These are phyloP conservation scores for Cryptosporidium andersoni DNA, from an alignment of 169 alveolate species.

Conservation along the genomic window DNA sequence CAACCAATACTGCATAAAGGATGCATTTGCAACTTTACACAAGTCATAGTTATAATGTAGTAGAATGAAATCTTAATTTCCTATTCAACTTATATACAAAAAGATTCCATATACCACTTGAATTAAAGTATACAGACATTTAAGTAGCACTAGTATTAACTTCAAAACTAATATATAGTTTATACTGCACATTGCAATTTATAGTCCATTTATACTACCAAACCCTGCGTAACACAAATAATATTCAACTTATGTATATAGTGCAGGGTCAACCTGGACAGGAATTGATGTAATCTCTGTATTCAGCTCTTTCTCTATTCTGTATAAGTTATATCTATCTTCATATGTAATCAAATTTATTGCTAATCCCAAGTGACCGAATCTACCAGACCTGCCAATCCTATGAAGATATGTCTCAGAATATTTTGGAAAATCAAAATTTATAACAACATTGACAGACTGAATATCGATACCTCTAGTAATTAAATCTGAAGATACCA, in stretches of 20 bases:
- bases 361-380: conserved; percentile 97
- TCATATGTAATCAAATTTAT: conserved; percentile 94
- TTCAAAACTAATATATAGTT: too few relatives aligned
- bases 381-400: conserved; percentile 98
- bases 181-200: too few relatives aligned
- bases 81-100: too few relatives aligned
- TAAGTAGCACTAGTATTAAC: too few relatives aligned
- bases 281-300: conserved; percentile 99
- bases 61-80: too few relatives aligned
- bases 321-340: conserved; percentile 89
- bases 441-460: conserved; percentile 98
- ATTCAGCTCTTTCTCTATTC: conserved; percentile 95
- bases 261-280: conserved; percentile 87
- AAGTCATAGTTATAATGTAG: too few relatives aligned
- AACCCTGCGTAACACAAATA: background rate
- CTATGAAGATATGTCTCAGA: conserved; percentile 96
- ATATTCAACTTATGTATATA: conserved; percentile 80
- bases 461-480: conserved; percentile 99
- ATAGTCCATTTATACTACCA: background rate
- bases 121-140: too few relatives aligned
- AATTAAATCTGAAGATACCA: conserved; percentile 92
- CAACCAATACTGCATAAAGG: too few relatives aligned
- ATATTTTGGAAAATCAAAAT: conserved; percentile 97
- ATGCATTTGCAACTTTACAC: too few relatives aligned
- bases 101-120: too few relatives aligned